phyloP scores from a whole-genome alignment of 179 eudicot genomes.

The Carnegiea gigantea region DNA sequence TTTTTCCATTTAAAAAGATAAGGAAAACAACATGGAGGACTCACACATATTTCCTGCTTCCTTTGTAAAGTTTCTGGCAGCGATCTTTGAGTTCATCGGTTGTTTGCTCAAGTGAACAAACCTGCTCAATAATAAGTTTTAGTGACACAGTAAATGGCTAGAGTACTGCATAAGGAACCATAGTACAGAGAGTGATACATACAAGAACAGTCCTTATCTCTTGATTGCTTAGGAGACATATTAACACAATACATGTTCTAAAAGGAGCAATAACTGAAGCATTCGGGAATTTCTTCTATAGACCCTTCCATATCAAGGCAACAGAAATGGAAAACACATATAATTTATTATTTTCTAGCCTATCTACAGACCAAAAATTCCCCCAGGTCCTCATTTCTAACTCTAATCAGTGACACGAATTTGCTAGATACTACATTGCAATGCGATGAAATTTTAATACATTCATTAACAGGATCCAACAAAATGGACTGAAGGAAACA shows the following conservation, averaged over 20 bases:
- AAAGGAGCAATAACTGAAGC: neutral
- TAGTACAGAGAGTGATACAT: conserved; percentile 10
- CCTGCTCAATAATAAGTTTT: conserved; percentile 36
- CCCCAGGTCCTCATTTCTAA: neutral
- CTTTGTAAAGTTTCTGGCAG: conserved; percentile 73
- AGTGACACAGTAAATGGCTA: neutral
- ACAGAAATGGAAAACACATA: neutral
- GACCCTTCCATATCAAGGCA: neutral
- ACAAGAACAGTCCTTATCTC: neutral
- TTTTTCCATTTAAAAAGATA: neutral
- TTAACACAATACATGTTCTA: neutral
- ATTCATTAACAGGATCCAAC: neutral
- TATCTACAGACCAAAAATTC: neutral
- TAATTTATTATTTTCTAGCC: neutral
- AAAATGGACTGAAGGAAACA: neutral
- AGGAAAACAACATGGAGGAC: conserved; percentile 21
- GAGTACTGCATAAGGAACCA: neutral
- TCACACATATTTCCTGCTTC: conserved; percentile 79
- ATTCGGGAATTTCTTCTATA: neutral
- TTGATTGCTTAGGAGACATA: neutral
- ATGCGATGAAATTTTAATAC: neutral
- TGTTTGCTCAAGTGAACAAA: conserved; percentile 57
- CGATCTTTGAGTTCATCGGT: conserved; percentile 82
- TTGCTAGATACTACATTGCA: neutral
- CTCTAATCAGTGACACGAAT: neutral